Evolutionary conservation across 1,139 yeast species (phyloP), one percentile per base, ranked within the genome.

Genomic region (Candida frijolesensis): DNA sequence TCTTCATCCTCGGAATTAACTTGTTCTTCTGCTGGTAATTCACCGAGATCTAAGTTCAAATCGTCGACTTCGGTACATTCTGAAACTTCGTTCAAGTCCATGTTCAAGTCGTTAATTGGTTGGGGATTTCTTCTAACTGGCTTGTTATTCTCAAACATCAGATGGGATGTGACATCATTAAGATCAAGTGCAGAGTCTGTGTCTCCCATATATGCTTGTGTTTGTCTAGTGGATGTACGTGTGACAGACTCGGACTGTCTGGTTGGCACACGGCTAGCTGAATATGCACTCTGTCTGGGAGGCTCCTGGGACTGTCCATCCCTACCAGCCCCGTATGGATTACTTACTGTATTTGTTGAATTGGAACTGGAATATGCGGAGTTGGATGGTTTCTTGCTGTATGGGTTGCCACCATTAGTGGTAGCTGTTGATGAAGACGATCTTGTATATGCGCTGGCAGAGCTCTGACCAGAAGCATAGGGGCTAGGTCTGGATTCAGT

Each of bases 1-100:
- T 91, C 98, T 65, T 89, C 96, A 55, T 91, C 96, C 57, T 84
- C 89, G 4, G 78, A 71, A 55, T 76, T 74, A 16, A 76, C 69
- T 55, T 74, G 68, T 55, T 84, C 83, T 44, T 71, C 77, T 42
- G 68, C 74, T 15, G 62, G 78, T 75, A 61, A 79, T 70, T 62
- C 76, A 69, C 65, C 77, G 68, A 66, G 76, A 72, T 72, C 80
- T 47, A 76, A 65, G 51, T 76, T 79, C 14, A 73, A 54, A 16
- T 63, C 67, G 45, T 66, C 70, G 22, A 55, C 62, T 2, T 51
- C 56, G 71, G 70, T 80, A 30, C 62, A 71, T 45, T 61, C 72
- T 54, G 73, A 75, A 1, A 70, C 71, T 18, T 65, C 76, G 55
- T 75, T 74, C 46, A 76, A 64, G 51, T 75, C 80, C 30, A 52